Conservation (phyloP, 2,329 filamentous ascomycete genomes). For the Epichloe brachyelytri region DNA sequence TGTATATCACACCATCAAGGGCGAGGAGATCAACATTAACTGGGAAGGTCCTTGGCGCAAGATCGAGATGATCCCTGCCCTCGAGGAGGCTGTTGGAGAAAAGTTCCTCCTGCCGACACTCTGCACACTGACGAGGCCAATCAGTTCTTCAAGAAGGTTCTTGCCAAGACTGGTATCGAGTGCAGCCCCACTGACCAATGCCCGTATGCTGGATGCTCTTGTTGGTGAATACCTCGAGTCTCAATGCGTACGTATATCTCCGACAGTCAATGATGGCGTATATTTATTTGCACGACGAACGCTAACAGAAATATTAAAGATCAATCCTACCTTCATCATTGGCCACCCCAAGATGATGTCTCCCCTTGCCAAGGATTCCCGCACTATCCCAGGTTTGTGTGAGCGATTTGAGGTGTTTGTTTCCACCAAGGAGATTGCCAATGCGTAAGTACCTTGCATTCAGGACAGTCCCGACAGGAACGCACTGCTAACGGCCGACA, state of each 20-base stretch:
- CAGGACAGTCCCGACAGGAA: no score
- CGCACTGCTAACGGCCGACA: background rate
- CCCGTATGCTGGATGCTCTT: slow-evolving; percentile 92
- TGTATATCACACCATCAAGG: slow-evolving; percentile 72
- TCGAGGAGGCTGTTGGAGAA: slow-evolving; percentile 81
- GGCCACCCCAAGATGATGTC: slow-evolving; percentile 63
- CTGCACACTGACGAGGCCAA: slow-evolving; percentile 84
- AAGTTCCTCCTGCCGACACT: slow-evolving; percentile 81
- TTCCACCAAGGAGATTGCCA: slow-evolving; percentile 64
- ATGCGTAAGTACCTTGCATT: slow-evolving; percentile 39
- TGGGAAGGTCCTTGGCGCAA: slow-evolving; percentile 92
- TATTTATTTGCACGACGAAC: background rate
- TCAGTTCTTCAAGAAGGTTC: slow-evolving; percentile 69
- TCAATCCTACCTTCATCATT: slow-evolving; percentile 63
- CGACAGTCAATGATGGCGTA: background rate
- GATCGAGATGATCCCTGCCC: slow-evolving; percentile 77
- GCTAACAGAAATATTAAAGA: slow-evolving; percentile 9
- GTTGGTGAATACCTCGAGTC: slow-evolving; percentile 92
- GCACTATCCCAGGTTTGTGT: slow-evolving; percentile 67
- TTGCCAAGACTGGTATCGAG: slow-evolving; percentile 83
- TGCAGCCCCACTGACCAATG: slow-evolving; percentile 86
- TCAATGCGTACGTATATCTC: slow-evolving; percentile 44
- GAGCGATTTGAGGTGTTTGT: slow-evolving; percentile 98
- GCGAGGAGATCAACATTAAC: slow-evolving; percentile 82
- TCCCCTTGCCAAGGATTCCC: slow-evolving; percentile 90